phyloP scores from a whole-genome alignment of 2,329 filamentous ascomycete genomes.

The Fusarium multiceps region DNA sequence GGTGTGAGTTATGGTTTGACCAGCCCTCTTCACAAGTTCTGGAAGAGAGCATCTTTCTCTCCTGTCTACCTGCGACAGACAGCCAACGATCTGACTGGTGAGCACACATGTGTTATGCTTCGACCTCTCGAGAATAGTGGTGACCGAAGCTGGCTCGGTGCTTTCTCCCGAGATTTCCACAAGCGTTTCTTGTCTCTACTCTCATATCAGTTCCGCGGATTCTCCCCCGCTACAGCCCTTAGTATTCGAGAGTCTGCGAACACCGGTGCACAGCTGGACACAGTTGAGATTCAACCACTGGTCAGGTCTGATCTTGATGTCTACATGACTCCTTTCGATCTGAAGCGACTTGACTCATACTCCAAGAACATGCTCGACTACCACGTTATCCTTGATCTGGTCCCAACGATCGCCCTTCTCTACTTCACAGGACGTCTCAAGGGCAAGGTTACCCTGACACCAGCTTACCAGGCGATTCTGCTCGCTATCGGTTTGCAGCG shows the following conservation, averaged over 20 bases:
- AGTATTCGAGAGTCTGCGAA: constrained; percentile 89
- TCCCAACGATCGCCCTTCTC: constrained; percentile 82
- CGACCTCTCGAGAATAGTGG: constrained; percentile 76
- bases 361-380: constrained; percentile 98
- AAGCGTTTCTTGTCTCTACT: constrained; percentile 90
- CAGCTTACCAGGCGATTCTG: constrained; percentile 87
- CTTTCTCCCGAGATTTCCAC: constrained; percentile 93
- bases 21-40: constrained; percentile 89
- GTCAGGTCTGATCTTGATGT: constrained; percentile 81
- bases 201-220: constrained; percentile 90
- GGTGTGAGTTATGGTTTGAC: constrained; percentile 97
- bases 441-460: constrained; percentile 74
- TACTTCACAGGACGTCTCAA: constrained; percentile 86
- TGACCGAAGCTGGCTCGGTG: constrained; percentile 86
- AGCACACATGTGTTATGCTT: constrained; percentile 98
- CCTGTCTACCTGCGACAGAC: constrained; percentile 97
- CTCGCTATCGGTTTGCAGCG: constrained; percentile 92
- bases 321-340: constrained; percentile 87
- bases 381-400: constrained; percentile 93
- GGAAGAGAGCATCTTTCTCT: constrained; percentile 87
- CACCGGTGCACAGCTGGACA: constrained; percentile 74
- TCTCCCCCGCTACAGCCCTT: constrained; percentile 80
- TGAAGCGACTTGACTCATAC: constrained; percentile 94
- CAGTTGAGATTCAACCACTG: constrained; percentile 63
- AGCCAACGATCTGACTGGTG: constrained; percentile 93